These are phyloP conservation scores for Moesziomyces antarcticus DNA, from an alignment of 1,284 basidiomycete genomes.

Conservation along the genomic window DNA sequence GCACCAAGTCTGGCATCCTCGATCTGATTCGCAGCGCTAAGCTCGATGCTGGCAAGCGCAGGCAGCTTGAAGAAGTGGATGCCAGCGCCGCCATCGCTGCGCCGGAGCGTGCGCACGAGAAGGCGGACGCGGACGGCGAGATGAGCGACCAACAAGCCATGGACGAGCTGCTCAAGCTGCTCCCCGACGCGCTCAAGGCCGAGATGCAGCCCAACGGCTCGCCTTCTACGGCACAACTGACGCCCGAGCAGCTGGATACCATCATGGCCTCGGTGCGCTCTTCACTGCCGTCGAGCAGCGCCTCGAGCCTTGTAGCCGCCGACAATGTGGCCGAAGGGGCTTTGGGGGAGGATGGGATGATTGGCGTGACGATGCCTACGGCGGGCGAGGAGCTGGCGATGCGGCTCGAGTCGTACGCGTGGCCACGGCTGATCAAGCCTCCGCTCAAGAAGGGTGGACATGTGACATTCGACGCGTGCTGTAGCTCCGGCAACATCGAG, in stretches of 20 bases:
- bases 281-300: neutral
- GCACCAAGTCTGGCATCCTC: conserved; percentile 51
- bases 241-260: conserved; percentile 35
- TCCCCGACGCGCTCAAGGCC: conserved; percentile 42
- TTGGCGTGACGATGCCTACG: conserved; percentile 6
- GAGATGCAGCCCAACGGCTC: conserved; percentile 12
- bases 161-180: conserved; percentile 40
- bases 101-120: neutral
- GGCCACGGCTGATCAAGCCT: conserved; percentile 90
- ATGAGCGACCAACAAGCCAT: conserved; percentile 36
- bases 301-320: neutral
- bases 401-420: conserved; percentile 68
- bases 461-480: conserved; percentile 90
- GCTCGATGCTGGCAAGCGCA: conserved; percentile 8
- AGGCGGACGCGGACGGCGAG: conserved; percentile 4
- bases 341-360: conserved; percentile 4
- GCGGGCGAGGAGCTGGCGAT: conserved; percentile 37
- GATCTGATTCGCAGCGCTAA: conserved; percentile 48
- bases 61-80: conserved; percentile 35
- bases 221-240: conserved; percentile 3
- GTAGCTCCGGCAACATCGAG: conserved; percentile 83
- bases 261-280: conserved; percentile 34
- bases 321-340: neutral
- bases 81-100: conserved; percentile 4
- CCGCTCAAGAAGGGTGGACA: conserved; percentile 93